Percentiles rank a stretch among this genome's conserved stretches.
These are phyloP conservation scores for Colletotrichum sp. DNA, from an alignment of 2,329 filamentous ascomycete genomes.

Conservation along the genomic window DNA sequence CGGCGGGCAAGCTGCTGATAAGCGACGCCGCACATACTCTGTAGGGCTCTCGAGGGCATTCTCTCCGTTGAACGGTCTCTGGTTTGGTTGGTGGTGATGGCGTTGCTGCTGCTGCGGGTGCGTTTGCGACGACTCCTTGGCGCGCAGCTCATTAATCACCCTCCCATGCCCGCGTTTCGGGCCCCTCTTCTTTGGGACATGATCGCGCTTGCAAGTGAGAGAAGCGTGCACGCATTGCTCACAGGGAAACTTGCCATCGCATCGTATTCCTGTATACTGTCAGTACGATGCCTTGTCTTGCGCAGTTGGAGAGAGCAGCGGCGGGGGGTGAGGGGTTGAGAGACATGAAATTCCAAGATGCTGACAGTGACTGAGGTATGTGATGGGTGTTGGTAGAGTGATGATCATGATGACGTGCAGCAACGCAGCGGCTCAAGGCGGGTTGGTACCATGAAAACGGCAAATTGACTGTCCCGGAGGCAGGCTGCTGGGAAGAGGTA, in stretches of 20 bases:
- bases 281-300: background rate
- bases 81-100: background rate
- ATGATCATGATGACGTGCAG: conserved; percentile 13
- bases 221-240: conserved; percentile 65
- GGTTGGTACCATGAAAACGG: conserved; percentile 11
- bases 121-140: conserved; percentile 38
- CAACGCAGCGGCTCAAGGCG: background rate
- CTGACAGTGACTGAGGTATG: background rate
- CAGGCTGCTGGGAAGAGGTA: conserved; percentile 22
- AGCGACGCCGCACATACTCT: conserved; percentile 29
- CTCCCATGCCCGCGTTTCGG: conserved; percentile 67
- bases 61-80: conserved; percentile 17
- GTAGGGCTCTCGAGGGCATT: conserved; percentile 35
- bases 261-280: conserved; percentile 43
- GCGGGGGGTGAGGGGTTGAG: background rate
- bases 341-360: background rate
- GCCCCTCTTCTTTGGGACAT: conserved; percentile 68
- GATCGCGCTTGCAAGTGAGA: conserved; percentile 68
- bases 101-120: conserved; percentile 47
- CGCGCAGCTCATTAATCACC: conserved; percentile 66
- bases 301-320: background rate
- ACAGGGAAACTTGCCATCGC: conserved; percentile 56
- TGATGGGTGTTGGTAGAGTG: background rate
- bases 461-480: conserved; percentile 19
- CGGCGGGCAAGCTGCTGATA: conserved; percentile 22